Evolutionary conservation across 2,329 filamentous ascomycete genomes (phyloP).

Genomic region (Fusarium humuli): DNA sequence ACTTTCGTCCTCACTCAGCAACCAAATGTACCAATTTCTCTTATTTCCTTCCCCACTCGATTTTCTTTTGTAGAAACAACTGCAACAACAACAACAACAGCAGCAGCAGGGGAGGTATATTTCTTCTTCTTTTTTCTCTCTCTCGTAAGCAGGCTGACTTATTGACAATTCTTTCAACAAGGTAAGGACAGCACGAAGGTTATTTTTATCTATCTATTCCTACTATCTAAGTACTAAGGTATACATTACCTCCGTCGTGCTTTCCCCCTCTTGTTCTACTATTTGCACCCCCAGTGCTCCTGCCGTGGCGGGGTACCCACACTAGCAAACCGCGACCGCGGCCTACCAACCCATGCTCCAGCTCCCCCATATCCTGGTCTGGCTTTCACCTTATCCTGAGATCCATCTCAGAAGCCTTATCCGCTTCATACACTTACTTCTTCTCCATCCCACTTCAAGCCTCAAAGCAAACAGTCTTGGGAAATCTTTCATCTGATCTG

Average conservation of each 20-base stretch:
- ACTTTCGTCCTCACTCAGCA: conserved; percentile 25
- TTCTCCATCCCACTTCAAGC: conserved; percentile 41
- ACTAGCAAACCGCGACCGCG: conserved; percentile 50
- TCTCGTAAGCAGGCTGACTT: background rate
- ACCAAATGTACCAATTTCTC: background rate
- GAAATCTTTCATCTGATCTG: conserved; percentile 25
- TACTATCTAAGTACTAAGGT: background rate
- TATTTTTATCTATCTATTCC: background rate
- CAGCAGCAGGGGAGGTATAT: background rate
- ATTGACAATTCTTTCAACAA: background rate
- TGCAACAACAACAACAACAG: background rate
- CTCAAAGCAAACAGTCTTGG: conserved; percentile 33
- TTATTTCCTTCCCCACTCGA: background rate
- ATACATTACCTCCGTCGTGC: background rate
- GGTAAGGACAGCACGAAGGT: background rate
- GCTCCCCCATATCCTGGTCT: conserved; percentile 41
- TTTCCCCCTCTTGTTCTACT: conserved; percentile 26
- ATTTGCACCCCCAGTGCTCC: conserved; percentile 38
- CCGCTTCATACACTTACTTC: conserved; percentile 33
- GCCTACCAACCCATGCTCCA: conserved; percentile 51
- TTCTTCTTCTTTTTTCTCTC: background rate
- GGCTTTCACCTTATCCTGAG: conserved; percentile 29
- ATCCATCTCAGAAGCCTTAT: conserved; percentile 42
- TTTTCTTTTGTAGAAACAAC: background rate
- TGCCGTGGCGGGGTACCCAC: conserved; percentile 52